A percentile compares a stretch with the other conserved stretches of the same genome.
These are phyloP conservation scores for Chenopodium album DNA, from an alignment of 148 eudicot genomes.

Conservation along the genomic window DNA sequence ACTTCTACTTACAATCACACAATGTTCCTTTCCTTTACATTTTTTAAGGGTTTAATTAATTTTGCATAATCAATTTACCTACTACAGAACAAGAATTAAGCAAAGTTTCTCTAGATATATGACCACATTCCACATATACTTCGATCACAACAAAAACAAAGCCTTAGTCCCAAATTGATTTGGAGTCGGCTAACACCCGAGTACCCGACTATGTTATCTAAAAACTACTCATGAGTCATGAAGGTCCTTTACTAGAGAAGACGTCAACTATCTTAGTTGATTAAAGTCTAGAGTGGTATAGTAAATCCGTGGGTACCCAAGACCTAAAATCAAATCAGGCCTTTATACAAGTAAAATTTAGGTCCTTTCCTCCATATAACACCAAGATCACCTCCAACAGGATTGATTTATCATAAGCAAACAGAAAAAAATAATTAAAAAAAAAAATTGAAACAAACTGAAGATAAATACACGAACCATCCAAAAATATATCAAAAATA, in stretches of 20 bases:
- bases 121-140: neutral
- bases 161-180: no score
- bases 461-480: neutral
- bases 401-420: neutral
- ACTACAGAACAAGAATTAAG: neutral
- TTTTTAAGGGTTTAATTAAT: neutral
- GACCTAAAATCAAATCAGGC: no score
- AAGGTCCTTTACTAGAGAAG: no score
- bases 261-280: no score
- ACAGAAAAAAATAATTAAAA: neutral
- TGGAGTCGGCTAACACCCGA: no score
- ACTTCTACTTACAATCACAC: no score
- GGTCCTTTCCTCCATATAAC: neutral
- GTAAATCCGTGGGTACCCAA: no score
- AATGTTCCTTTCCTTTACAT: no score
- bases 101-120: neutral
- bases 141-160: neutral
- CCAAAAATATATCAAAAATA: neutral
- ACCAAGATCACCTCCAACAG: constrained; percentile 1
- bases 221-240: neutral
- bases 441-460: neutral
- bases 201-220: neutral
- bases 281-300: no score
- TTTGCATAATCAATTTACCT: neutral
- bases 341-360: no score